Conservation (phyloP, 176 grass and related monocot species). For the barley (Hordeum vulgare) region MorexV3_pseudomolecules_assembly NC_058519.1:119631573-119632072, state of each 20-base stretch:
- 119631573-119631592: constrained; percentile 85
- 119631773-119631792: constrained; percentile 27
- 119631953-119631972: neutral
- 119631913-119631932: constrained; percentile 21
- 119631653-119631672: neutral
- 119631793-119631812: constrained; percentile 7
- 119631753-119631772: constrained; percentile 18
- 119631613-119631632: constrained; percentile 83
- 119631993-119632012: neutral
- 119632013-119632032: neutral
- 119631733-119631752: constrained; percentile 20
- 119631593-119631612: constrained; percentile 69
- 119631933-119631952: constrained; percentile 6
- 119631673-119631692: constrained; percentile 6
- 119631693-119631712: constrained; percentile 26
- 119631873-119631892: neutral
- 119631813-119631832: neutral
- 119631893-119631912: neutral
- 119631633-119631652: constrained; percentile 44
- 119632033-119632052: neutral
- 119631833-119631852: constrained; percentile 12
- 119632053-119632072: neutral
- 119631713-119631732: constrained; percentile 22
- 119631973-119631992: constrained; percentile 13
- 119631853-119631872: constrained; percentile 15